Percentiles rank a stretch among this genome's conserved stretches.
Conservation (phyloP, 2,329 filamentous ascomycete species). For the Exserohilum rostratum region DNA sequence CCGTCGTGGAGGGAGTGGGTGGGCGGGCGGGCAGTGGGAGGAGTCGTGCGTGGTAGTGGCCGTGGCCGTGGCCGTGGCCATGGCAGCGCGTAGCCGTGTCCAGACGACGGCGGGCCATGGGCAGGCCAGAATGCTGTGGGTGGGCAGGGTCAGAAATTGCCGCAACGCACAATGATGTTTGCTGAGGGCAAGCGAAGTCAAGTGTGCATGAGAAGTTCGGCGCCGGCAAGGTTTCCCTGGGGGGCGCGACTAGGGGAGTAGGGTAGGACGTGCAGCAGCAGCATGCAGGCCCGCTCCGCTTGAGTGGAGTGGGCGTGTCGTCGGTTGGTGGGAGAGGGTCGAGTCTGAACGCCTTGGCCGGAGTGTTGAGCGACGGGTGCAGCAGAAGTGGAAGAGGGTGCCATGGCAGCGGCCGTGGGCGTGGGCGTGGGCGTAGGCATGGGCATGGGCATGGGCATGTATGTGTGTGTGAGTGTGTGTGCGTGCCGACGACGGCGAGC, state of each 20-base stretch:
- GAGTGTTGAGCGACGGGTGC: neutral
- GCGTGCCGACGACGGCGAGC: no score
- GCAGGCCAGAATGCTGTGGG: conserved; percentile 5
- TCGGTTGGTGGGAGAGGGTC: conserved; percentile 21
- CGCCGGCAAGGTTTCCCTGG: conserved; percentile 27
- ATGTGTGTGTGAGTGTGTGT: no score
- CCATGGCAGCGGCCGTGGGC: neutral
- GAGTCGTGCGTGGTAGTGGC: no score
- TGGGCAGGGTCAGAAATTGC: conserved; percentile 17
- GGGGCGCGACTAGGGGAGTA: conserved; percentile 14
- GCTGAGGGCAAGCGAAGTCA: conserved; percentile 24
- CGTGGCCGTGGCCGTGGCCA: neutral
- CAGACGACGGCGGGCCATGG: neutral
- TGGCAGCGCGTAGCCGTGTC: neutral
- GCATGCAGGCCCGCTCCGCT: conserved; percentile 38
- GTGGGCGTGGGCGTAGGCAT: no score
- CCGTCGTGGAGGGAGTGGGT: neutral
- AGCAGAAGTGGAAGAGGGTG: neutral
- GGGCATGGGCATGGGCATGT: no score
- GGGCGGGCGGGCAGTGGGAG: no score
- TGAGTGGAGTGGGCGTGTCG: conserved; percentile 23
- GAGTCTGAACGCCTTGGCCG: neutral
- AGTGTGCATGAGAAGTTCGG: conserved; percentile 34
- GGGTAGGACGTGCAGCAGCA: conserved; percentile 33
- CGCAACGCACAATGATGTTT: conserved; percentile 32